These are phyloP conservation scores for Leucocoprinus leucothites DNA, from an alignment of 768 basidiomycete species.

Conservation along the genomic window DNA sequence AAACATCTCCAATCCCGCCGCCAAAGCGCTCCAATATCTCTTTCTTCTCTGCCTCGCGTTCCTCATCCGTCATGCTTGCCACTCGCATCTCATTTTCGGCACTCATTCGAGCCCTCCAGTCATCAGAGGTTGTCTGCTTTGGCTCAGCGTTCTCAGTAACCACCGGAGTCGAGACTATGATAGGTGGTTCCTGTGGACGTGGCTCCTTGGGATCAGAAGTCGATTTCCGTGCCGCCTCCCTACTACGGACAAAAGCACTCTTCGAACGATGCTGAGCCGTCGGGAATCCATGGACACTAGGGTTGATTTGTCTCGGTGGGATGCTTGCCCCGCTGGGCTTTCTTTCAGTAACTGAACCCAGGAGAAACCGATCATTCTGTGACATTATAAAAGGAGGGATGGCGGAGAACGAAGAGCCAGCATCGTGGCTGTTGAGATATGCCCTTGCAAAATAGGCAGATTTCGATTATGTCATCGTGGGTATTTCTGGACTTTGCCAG, in stretches of 20 bases:
- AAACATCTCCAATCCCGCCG: slow-evolving; percentile 54
- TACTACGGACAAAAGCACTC: slow-evolving; percentile 55
- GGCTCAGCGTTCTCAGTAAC: not conserved
- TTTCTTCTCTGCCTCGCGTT: slow-evolving; percentile 60
- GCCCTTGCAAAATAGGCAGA: not conserved
- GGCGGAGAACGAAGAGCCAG: not conserved
- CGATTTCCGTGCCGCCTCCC: slow-evolving; percentile 34
- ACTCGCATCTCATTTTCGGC: slow-evolving; percentile 65
- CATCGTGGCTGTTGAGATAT: slow-evolving; percentile 12
- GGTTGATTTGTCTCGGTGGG: slow-evolving; percentile 24
- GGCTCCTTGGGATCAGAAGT: slow-evolving; percentile 21
- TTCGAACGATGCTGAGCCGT: slow-evolving; percentile 59
- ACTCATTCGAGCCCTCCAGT: slow-evolving; percentile 57
- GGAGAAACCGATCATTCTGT: slow-evolving; percentile 11
- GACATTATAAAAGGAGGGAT: slow-evolving; percentile 19
- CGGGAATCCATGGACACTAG: slow-evolving; percentile 56
- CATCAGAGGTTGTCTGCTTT: slow-evolving; percentile 19
- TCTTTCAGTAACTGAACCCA: slow-evolving; percentile 51
- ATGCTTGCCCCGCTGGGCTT: slow-evolving; percentile 26
- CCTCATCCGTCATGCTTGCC: slow-evolving; percentile 65
- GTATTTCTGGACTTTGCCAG: not conserved
- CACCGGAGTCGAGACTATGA: slow-evolving; percentile 14
- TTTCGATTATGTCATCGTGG: slow-evolving; percentile 10
- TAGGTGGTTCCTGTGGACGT: slow-evolving; percentile 20
- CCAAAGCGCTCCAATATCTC: slow-evolving; percentile 77